A percentile compares a stretch with the other conserved stretches of the same genome.
These are phyloP conservation scores for Gillenia trifoliata DNA, from an alignment of 306 rosid genomes.

Conservation along the genomic window DNA sequence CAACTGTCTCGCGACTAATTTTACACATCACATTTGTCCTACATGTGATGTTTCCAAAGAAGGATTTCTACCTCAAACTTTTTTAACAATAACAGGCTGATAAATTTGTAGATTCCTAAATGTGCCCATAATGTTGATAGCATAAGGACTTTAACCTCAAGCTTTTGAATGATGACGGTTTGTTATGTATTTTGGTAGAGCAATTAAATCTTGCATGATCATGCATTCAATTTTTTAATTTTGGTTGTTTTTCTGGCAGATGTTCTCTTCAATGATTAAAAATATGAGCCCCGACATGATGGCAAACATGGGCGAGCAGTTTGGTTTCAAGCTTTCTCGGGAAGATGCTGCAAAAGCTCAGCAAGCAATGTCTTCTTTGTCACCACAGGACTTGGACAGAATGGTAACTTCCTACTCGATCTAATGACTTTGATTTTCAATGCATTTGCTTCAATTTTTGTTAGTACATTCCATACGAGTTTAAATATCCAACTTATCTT, in stretches of 20 bases:
- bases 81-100: neutral
- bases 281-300: slow-evolving; percentile 96
- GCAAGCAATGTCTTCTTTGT: slow-evolving; percentile 78
- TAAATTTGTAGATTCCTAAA: neutral
- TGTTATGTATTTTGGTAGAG: neutral
- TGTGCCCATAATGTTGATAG: neutral
- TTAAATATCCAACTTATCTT: neutral
- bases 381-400: slow-evolving; percentile 81
- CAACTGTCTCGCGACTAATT: neutral
- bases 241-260: slow-evolving; percentile 47
- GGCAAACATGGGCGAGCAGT: slow-evolving; percentile 93
- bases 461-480: neutral
- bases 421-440: neutral
- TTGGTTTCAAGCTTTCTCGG: slow-evolving; percentile 76
- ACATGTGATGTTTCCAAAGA: neutral
- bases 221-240: neutral
- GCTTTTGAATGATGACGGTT: neutral
- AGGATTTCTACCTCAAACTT: neutral
- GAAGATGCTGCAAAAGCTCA: slow-evolving; percentile 91
- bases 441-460: slow-evolving; percentile 6
- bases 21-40: neutral
- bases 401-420: slow-evolving; percentile 48
- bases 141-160: neutral
- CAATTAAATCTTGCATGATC: neutral
- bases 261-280: slow-evolving; percentile 86